Evolutionary conservation across 2,329 filamentous ascomycete genomes (phyloP).

Genomic region (Tolypocladium nubicola): DNA sequence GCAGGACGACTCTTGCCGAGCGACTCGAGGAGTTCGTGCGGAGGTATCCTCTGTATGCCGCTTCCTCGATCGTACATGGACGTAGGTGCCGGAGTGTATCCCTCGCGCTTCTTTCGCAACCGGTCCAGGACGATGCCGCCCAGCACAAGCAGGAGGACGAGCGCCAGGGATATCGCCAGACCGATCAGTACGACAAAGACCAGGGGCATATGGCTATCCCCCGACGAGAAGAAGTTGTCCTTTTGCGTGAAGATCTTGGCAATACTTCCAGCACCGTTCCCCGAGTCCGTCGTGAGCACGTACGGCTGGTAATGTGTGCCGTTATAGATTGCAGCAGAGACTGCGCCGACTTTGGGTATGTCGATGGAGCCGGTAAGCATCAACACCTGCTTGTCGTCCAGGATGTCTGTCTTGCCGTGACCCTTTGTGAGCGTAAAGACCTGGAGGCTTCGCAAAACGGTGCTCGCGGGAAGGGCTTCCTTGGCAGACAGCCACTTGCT

Average conservation of each 20-base stretch:
- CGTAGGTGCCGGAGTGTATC: conserved; percentile 68
- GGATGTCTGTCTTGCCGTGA: conserved; percentile 53
- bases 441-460: conserved; percentile 69
- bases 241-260: conserved; percentile 77
- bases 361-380: conserved; percentile 78
- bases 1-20: conserved; percentile 33
- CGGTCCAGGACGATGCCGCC: conserved; percentile 67
- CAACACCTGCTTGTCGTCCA: conserved; percentile 60
- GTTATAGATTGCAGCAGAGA: conserved; percentile 80
- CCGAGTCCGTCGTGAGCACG: conserved; percentile 60
- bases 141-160: conserved; percentile 69
- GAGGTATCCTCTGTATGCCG: conserved; percentile 49
- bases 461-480: conserved; percentile 51
- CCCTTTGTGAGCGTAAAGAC: conserved; percentile 60
- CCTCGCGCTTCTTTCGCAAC: conserved; percentile 64
- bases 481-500: conserved; percentile 57
- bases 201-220: conserved; percentile 50
- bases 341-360: conserved; percentile 65
- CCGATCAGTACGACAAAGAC: conserved; percentile 75
- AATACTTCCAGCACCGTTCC: conserved; percentile 61
- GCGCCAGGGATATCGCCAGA: conserved; percentile 64
- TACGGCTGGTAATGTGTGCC: conserved; percentile 72
- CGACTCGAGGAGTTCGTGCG: conserved; percentile 47
- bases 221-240: conserved; percentile 59
- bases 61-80: conserved; percentile 50